Conservation (phyloP, 768 basidiomycete genomes). For the Inosperma sp. region DNA sequence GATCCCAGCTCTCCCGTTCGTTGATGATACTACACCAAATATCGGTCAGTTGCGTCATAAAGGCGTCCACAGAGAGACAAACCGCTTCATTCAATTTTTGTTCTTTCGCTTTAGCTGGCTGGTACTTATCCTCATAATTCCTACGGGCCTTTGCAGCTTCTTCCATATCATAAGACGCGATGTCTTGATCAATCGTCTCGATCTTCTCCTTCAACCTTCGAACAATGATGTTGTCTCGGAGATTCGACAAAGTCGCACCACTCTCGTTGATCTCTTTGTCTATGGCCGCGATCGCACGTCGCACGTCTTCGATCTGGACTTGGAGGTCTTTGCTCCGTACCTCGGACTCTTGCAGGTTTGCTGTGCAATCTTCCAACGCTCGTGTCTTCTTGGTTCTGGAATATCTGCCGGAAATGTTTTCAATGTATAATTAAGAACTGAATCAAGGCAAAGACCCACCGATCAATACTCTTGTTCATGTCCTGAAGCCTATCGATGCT, state of each 20-base stretch:
- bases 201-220: slow-evolving; percentile 67
- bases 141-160: slow-evolving; percentile 78
- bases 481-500: slow-evolving; percentile 57
- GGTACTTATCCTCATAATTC: slow-evolving; percentile 80
- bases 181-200: slow-evolving; percentile 58
- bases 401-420: slow-evolving; percentile 47
- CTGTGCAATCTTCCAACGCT: slow-evolving; percentile 54
- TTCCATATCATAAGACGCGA: slow-evolving; percentile 77
- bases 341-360: slow-evolving; percentile 45
- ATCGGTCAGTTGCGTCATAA: background rate
- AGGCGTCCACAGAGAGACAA: slow-evolving; percentile 14
- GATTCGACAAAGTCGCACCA: slow-evolving; percentile 60
- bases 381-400: slow-evolving; percentile 62
- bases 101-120: slow-evolving; percentile 66
- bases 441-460: slow-evolving; percentile 40
- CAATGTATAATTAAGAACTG: background rate
- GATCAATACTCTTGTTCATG: slow-evolving; percentile 59
- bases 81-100: slow-evolving; percentile 68
- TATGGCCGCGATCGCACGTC: slow-evolving; percentile 48
- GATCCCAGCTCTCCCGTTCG: slow-evolving; percentile 81
- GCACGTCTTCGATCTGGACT: slow-evolving; percentile 34
- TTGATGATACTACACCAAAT: slow-evolving; percentile 58
- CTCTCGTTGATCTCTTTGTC: slow-evolving; percentile 79
- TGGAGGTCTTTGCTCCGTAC: slow-evolving; percentile 35
- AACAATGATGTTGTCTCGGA: slow-evolving; percentile 81